A percentile compares a stretch with the other conserved stretches of the same genome.
Conservation (phyloP, 148 eudicot species). For the Suaeda aralocaspica region DNA sequence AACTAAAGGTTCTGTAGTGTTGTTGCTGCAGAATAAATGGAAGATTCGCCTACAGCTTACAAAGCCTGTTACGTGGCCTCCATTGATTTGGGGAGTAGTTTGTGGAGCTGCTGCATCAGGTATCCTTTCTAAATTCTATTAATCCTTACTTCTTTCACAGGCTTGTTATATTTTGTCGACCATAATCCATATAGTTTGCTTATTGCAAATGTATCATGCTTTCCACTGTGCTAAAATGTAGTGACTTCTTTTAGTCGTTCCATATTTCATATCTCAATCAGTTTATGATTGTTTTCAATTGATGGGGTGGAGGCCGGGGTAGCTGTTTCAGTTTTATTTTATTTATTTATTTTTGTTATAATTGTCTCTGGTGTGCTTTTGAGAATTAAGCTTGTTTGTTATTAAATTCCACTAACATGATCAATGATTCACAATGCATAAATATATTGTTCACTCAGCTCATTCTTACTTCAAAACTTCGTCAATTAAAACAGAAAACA, state of each 20-base stretch:
- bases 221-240: neutral
- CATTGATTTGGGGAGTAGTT: conserved; percentile 94
- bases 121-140: conserved; percentile 26
- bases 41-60: conserved; percentile 96
- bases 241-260: neutral
- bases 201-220: neutral
- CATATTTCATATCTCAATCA: neutral
- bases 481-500: too few relatives aligned
- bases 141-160: neutral
- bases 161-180: conserved; percentile 1
- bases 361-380: conserved; percentile 1
- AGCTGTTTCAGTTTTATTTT: neutral
- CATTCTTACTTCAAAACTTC: neutral
- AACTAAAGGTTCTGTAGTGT: conserved; percentile 17
- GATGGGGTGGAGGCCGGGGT: neutral
- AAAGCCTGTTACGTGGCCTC: conserved; percentile 98
- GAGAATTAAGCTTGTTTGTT: neutral
- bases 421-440: neutral
- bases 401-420: neutral
- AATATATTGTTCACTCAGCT: neutral
- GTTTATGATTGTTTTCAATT: neutral
- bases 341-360: too few relatives aligned
- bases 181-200: neutral
- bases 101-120: conserved; percentile 99
- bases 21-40: conserved; percentile 68